Evolutionary conservation across 768 basidiomycete species (phyloP).

Genomic region (Filobasidium wieringae): DNA sequence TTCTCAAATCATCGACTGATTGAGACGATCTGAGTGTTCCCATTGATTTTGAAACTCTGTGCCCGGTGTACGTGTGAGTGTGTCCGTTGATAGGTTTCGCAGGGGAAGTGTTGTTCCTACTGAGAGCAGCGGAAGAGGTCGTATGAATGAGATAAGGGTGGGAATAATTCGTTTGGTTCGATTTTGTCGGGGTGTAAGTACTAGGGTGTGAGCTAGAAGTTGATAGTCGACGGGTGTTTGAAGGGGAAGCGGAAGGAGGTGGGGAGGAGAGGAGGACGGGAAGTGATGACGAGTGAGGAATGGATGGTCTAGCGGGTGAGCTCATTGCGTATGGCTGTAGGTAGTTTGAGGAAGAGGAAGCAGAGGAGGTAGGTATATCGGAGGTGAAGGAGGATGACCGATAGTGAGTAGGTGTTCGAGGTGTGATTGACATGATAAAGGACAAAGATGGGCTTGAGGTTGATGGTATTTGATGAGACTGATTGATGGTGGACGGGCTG

Average conservation of each 20-base stretch:
- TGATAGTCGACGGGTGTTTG: background rate
- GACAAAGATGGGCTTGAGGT: no score
- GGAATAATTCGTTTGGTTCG: background rate
- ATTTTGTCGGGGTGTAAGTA: background rate
- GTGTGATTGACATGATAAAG: background rate
- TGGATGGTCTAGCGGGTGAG: background rate
- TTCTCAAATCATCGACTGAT: background rate
- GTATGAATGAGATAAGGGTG: background rate
- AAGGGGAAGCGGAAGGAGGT: background rate
- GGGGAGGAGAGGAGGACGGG: background rate
- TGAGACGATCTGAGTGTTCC: background rate
- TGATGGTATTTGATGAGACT: no score
- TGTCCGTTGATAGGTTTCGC: no score
- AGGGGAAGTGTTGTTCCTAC: background rate
- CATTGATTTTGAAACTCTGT: background rate
- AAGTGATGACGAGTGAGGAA: background rate
- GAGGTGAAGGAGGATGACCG: background rate
- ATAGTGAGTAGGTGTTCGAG: background rate
- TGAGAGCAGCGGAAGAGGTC: background rate
- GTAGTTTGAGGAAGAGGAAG: background rate
- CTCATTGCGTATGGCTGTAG: no score
- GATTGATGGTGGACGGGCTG: no score
- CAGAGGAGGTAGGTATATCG: background rate
- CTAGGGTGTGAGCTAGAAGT: background rate
- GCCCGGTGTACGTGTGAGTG: no score